Base-by-base conservation (phyloP, 179 eudicot genomes). In the Gypsophila paniculata region DNA sequence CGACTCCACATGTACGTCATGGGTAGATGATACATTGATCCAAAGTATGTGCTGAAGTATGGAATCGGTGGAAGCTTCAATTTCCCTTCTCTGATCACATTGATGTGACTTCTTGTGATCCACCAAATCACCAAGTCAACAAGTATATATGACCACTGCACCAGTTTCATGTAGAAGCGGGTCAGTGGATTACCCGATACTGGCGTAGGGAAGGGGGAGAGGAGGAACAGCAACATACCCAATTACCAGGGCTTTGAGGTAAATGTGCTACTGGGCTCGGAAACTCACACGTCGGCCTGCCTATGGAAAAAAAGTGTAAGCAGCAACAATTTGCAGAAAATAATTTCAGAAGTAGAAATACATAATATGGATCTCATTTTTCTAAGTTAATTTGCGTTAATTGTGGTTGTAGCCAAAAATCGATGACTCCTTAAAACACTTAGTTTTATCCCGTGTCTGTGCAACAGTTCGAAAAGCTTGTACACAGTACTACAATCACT, bases 1-100 rank as follows among this genome's bases (percentile, higher is more conserved):
- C 90, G 96, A 76, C 99, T 94, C 99, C 99, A 94, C 92, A 94
- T 91, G 77, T 94, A 94, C 70, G 89, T 90, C 14, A 92, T 94
- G 53, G 99, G 99, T 60, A 89, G 80, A 80, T 94, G 96, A 86
- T 92, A 78, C 53, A 87, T 76, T n/a, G 99, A 94, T 59, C 89
- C 99, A 61, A 71, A 83, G 77, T 91, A 91, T 72, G 84, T 85
- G 83, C 91, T 92, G 60, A 92, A 90, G 86, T 90, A 92, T 46
- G 95, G 87, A 69, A 94, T 90, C 10, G 96, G 95, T 81, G 94
- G 65, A 77, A 94, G 99, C 71, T 86, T 91, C 85, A 94, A 80
- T 73, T 82, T 86, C 70, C 64, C 87, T 77, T 81, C 84, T 65
- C 97, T 86, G 80, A 90, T 85, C 78, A 86, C 87, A 64, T 94